Percentiles rank a stretch among this genome's conserved stretches.
phyloP scores from a whole-genome alignment of 1,284 basidiomycete species.

The Papiliotrema fonsecae region DNA sequence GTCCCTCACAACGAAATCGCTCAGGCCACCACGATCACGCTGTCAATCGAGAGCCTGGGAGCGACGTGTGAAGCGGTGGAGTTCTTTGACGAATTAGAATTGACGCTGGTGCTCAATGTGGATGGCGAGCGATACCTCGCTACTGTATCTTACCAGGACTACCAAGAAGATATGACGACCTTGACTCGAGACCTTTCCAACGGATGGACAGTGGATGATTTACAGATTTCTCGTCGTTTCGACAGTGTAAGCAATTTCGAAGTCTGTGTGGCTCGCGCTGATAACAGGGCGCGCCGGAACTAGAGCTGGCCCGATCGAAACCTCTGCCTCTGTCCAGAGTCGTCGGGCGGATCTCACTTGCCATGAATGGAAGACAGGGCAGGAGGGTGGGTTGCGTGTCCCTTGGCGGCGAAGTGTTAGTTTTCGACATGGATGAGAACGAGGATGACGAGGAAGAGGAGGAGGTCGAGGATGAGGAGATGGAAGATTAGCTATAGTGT shows the following conservation, averaged over 20 bases:
- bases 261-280: not conserved
- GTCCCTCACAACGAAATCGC: not conserved
- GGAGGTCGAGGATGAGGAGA: constrained; percentile 16
- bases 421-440: constrained; percentile 36
- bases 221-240: not conserved
- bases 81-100: constrained; percentile 41
- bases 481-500: constrained; percentile 3
- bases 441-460: constrained; percentile 28
- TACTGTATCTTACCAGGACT: constrained; percentile 15
- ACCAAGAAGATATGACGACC: constrained; percentile 5
- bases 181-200: not conserved
- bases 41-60: not conserved
- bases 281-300: not conserved
- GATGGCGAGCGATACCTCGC: constrained; percentile 16
- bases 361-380: constrained; percentile 35
- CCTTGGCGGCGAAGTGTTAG: constrained; percentile 24
- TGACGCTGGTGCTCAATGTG: constrained; percentile 25
- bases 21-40: not conserved
- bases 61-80: constrained; percentile 11
- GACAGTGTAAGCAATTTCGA: not conserved
- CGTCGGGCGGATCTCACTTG: constrained; percentile 9
- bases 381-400: constrained; percentile 33
- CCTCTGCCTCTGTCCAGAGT: not conserved
- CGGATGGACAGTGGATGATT: not conserved
- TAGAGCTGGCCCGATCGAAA: not conserved